A percentile compares a stretch with the other conserved stretches of the same genome.
Conservation (phyloP, 495 filamentous ascomycete species). For the Hypomontagnella monticulosa region DNA sequence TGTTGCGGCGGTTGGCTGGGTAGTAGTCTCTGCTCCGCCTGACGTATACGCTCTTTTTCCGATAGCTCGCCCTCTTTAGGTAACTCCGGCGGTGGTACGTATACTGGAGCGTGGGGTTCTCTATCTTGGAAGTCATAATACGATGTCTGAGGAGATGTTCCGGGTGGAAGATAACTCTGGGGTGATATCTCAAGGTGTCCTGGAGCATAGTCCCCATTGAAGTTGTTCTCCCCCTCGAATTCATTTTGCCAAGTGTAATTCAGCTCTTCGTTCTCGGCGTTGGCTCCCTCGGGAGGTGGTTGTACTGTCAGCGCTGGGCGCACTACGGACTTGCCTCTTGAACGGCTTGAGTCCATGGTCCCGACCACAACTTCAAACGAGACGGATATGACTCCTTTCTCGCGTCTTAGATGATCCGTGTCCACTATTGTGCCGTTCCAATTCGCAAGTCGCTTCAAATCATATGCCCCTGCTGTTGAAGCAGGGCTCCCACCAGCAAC, state of each 20-base stretch:
- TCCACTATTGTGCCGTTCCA: slow-evolving; percentile 86
- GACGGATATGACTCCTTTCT: slow-evolving; percentile 86
- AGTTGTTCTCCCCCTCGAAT: slow-evolving; percentile 43
- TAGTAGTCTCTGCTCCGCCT: slow-evolving; percentile 72
- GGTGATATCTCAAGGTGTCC: slow-evolving; percentile 34
- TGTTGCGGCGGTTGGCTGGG: slow-evolving; percentile 71
- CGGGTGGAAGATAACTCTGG: slow-evolving; percentile 35
- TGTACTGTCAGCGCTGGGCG: slow-evolving; percentile 44
- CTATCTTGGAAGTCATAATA: slow-evolving; percentile 44
- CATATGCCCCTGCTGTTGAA: slow-evolving; percentile 40
- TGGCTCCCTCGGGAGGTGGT: slow-evolving; percentile 26
- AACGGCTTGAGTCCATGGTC: slow-evolving; percentile 78
- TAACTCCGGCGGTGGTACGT: slow-evolving; percentile 65
- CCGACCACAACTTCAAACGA: slow-evolving; percentile 89
- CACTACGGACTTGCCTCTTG: slow-evolving; percentile 60
- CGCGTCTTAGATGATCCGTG: slow-evolving; percentile 83
- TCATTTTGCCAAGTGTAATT: slow-evolving; percentile 47
- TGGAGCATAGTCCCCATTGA: slow-evolving; percentile 32
- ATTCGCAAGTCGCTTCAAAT: slow-evolving; percentile 50
- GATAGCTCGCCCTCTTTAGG: slow-evolving; percentile 63
- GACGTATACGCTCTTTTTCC: slow-evolving; percentile 75
- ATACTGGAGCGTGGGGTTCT: slow-evolving; percentile 45
- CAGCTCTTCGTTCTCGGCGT: slow-evolving; percentile 38
- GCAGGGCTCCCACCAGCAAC: slow-evolving; percentile 55
- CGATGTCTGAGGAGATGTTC: slow-evolving; percentile 40